Base-by-base conservation (phyloP, 2,329 filamentous ascomycete genomes). In the Colletotrichum sp. region DNA sequence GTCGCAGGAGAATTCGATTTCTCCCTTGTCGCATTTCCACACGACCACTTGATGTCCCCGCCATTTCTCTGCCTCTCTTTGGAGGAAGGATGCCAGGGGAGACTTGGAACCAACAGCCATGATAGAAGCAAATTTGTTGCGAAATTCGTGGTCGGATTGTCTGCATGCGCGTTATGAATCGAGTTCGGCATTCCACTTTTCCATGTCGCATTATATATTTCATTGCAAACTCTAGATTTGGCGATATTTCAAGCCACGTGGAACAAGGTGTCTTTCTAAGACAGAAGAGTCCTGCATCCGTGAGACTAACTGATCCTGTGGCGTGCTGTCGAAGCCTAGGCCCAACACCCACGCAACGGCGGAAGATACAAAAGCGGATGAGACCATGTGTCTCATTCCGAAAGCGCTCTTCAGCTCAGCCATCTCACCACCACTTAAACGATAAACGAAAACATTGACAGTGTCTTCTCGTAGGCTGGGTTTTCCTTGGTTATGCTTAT, bases 261-360 rank as follows among this genome's bases (percentile, higher is more conserved):
- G 44, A 0, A 19, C n/a, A 5, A 2, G n/a, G 4, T 13, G 1
- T 1, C 6, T 22, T 19, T 22, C 44, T 19, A 2, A 52, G 44
- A 52, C 44, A 22, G 11, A n/a, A 49, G 44, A 49, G 9, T 22
- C 3, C 44, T 22, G 44, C 44, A 52, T 52, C 16, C 44, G 44
- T n/a, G n/a, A 22, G n/a, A 22, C 44, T 22, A 52, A 13, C n/a
- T 52, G 44, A 1, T 52, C 8, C 1, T 49, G 44, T n/a, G 19
- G 44, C 44, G 44, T 49, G 0, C 44, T 49, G 3, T 49, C 44
- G 6, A 49, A 49, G 44, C 44, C 44, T 22, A 49, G n/a, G 44
- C 44, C 44, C 1, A 52, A 52, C n/a, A 52, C 44, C 16, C 1
- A 8, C 44, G 2, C 44, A 13, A 22, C 44, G 44, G 44, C 44